Evolutionary conservation across 2,329 filamentous ascomycete species (phyloP).

Genomic region (Fusarium palustre): DNA sequence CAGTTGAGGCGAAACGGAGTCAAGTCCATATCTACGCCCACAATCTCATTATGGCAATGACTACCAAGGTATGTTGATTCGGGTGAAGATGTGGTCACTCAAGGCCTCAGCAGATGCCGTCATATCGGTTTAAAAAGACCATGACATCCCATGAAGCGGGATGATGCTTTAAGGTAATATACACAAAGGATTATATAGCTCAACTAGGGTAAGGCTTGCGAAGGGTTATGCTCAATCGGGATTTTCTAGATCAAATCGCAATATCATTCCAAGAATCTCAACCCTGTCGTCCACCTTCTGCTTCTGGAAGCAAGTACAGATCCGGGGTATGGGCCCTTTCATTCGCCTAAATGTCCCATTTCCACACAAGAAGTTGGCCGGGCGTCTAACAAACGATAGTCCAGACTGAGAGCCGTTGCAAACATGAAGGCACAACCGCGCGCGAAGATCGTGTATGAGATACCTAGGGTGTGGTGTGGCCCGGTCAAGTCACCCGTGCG

Average conservation of each 20-base stretch:
- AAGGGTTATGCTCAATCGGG: conserved; percentile 11
- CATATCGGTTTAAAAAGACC: not conserved
- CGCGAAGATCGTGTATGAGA: conserved; percentile 28
- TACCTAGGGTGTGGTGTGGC: conserved; percentile 19
- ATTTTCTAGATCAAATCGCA: conserved; percentile 15
- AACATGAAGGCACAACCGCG: conserved; percentile 21
- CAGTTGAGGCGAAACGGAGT: not conserved
- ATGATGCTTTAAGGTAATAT: conserved; percentile 2
- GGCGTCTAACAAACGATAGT: conserved; percentile 15
- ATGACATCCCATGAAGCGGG: not conserved
- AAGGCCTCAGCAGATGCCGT: not conserved
- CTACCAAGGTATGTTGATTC: not conserved
- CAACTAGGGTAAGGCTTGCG: conserved; percentile 17
- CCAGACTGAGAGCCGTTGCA: conserved; percentile 3
- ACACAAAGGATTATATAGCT: conserved; percentile 3
- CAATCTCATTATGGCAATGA: not conserved
- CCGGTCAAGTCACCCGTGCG: conserved; percentile 34
- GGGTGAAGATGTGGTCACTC: not conserved
- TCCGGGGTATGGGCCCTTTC: conserved; percentile 10
- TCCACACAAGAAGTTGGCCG: conserved; percentile 5
- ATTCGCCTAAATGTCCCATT: conserved; percentile 3
- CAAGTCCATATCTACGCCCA: not conserved
- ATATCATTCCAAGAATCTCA: conserved; percentile 8
- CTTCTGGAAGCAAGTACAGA: conserved; percentile 36
- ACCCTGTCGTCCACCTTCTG: conserved; percentile 35